Base-by-base conservation (phyloP, 805 yeast genomes). In the Starmerella apis region DNA sequence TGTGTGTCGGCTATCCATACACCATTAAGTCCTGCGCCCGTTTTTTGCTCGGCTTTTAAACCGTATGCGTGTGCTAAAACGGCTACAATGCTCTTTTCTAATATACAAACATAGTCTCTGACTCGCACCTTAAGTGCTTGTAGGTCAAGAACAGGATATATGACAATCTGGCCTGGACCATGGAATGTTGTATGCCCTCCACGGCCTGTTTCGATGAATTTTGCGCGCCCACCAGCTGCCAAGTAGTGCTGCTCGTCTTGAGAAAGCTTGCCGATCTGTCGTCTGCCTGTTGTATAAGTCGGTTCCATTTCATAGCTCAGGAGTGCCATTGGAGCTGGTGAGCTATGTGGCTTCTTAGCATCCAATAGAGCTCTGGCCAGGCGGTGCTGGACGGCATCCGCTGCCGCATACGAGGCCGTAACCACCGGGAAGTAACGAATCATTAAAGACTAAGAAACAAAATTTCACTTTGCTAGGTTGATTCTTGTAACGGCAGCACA, bases 121-220 rank as follows among this genome's bases (percentile, higher is more conserved):
- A 83, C 78, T 0, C 80, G 71, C 43, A 83, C 67, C 45, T 70
- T 60, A 58, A 83, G 83, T 28, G 75, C 72, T 55, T 74, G 73
- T 48, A 92, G 68, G 63, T 92, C 88, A 27, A 84, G 48, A 1
- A 92, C 73, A 10, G 92, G 80, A 61, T 90, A 92, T 4, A 86
- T 78, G 2, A 88, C 95, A 33, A 86, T 63, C 65, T 92, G 99
- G 0, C 98, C 98, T 1, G 92, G 83, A 0, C 97, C 97, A 68
- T 92, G 99, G 71, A 85, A 92, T 0, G 98, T 92, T 1, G 92
- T 78, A 63, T 92, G 94, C 0, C 99, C 99, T 14, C 99, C 99
- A 54, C 99, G 71, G 48, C 79, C 79, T 0, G 92, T 76, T 59
- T 85, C 90, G n/a, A 80, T 74, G 61, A 78, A 84, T 27, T 72